Evolutionary conservation across 2,329 filamentous ascomycete genomes (phyloP).

Genomic region (Podosphaera aphanis): DNA sequence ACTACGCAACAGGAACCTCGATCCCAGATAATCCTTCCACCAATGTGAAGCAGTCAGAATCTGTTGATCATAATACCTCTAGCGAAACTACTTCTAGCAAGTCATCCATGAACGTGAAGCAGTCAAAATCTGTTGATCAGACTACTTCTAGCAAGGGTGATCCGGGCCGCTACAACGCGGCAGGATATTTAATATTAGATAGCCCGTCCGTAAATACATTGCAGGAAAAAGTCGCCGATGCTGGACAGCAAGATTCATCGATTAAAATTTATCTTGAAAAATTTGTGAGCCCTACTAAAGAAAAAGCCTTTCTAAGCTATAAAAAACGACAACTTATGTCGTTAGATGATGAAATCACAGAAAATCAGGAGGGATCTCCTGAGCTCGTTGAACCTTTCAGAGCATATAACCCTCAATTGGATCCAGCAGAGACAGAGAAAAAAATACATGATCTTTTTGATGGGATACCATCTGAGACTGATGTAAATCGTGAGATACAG

Average conservation of each 20-base stretch:
- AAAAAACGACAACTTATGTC: not conserved
- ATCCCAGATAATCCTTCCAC: too few relatives aligned
- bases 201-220: too few relatives aligned
- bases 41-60: too few relatives aligned
- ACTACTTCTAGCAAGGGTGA: too few relatives aligned
- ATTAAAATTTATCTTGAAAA: not conserved
- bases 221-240: not conserved
- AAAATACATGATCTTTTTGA: not conserved
- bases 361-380: not conserved
- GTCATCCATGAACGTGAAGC: too few relatives aligned
- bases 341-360: not conserved
- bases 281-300: not conserved
- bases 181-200: too few relatives aligned
- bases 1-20: too few relatives aligned
- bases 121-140: too few relatives aligned
- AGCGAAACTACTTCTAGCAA: too few relatives aligned
- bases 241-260: not conserved
- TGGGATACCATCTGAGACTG: not conserved
- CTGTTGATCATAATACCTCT: too few relatives aligned
- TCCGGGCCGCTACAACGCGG: too few relatives aligned
- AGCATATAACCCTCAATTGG: not conserved
- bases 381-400: not conserved
- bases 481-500: slow-evolving; percentile 17
- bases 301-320: not conserved
- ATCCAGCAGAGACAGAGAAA: not conserved